These are phyloP conservation scores for Globisporangium polare DNA, from an alignment of 352 stramenopile species.

Conservation along the genomic window DNA sequence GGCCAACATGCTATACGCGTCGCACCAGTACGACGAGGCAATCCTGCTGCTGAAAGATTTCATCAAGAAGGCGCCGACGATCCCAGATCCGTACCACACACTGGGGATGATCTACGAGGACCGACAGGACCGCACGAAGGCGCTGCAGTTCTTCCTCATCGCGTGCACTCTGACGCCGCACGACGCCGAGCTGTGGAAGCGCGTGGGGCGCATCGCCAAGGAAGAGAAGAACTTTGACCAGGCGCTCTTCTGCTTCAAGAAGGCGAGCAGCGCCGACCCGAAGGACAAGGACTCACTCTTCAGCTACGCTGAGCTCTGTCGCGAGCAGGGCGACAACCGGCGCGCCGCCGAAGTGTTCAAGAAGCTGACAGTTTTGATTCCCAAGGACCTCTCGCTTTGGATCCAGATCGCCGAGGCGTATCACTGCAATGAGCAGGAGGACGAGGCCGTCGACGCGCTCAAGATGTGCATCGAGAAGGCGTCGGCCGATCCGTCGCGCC, in stretches of 20 bases:
- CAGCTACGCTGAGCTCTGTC: slow-evolving; percentile 76
- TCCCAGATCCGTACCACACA: slow-evolving; percentile 84
- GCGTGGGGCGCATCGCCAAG: slow-evolving; percentile 79
- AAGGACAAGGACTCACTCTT: slow-evolving; percentile 82
- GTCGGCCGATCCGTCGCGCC: slow-evolving; percentile 48
- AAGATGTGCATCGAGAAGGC: slow-evolving; percentile 84
- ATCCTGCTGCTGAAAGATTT: slow-evolving; percentile 84
- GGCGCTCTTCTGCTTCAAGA: slow-evolving; percentile 84
- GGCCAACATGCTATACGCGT: slow-evolving; percentile 86
- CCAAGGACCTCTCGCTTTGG: slow-evolving; percentile 77
- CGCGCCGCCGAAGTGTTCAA: slow-evolving; percentile 77
- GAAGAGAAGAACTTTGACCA: slow-evolving; percentile 86
- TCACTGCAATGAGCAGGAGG: slow-evolving; percentile 84
- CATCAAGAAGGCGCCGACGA: slow-evolving; percentile 86
- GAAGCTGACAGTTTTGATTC: slow-evolving; percentile 67
- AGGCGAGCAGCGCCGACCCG: slow-evolving; percentile 70
- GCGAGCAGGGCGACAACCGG: slow-evolving; percentile 74
- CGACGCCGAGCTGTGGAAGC: slow-evolving; percentile 83
- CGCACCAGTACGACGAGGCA: slow-evolving; percentile 79
- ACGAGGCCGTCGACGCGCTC: slow-evolving; percentile 78
- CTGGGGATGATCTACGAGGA: slow-evolving; percentile 88
- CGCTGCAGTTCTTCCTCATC: slow-evolving; percentile 85
- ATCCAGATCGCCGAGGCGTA: slow-evolving; percentile 87
- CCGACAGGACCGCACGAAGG: slow-evolving; percentile 72
- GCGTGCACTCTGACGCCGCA: slow-evolving; percentile 78